phyloP scores from a whole-genome alignment of 2,329 filamentous ascomycete species.

The Onygenales sp. region DNA sequence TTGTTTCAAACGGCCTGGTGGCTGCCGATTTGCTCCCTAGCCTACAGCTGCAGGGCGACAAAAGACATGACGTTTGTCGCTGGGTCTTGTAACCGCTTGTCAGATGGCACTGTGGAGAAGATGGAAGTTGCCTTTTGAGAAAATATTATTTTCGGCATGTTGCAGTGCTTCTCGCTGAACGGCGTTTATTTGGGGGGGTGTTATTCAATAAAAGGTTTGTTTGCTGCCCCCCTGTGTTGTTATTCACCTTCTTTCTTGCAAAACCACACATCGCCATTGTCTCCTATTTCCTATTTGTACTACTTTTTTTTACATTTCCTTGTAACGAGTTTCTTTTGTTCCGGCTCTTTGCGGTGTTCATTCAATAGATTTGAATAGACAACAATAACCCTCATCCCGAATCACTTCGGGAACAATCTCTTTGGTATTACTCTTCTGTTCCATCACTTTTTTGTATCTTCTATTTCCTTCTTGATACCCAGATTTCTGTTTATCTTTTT shows the following conservation, averaged over 20 bases:
- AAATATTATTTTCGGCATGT: neutral
- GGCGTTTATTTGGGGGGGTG: neutral
- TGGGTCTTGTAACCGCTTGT: neutral
- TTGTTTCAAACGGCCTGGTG: neutral
- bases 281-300: neutral
- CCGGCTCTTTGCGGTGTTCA: neutral
- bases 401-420: conserved; percentile 3
- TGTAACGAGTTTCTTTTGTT: conserved; percentile 5
- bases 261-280: neutral
- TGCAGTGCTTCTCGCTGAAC: neutral
- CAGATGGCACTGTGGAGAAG: neutral
- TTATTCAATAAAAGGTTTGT: neutral
- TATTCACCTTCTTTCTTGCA: conserved; percentile 1
- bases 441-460: conserved; percentile 9
- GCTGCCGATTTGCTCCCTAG: neutral
- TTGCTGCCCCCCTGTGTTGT: neutral
- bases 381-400: neutral
- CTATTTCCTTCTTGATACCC: conserved; percentile 7
- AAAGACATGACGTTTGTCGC: neutral
- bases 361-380: conserved; percentile 4
- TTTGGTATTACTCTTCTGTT: conserved; percentile 6
- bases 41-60: neutral
- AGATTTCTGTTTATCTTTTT: conserved; percentile 11
- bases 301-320: neutral
- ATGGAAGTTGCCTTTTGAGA: neutral